phyloP scores from a whole-genome alignment of 192 early-diverging fungal species.

The Allomyces macrogynus region DNA sequence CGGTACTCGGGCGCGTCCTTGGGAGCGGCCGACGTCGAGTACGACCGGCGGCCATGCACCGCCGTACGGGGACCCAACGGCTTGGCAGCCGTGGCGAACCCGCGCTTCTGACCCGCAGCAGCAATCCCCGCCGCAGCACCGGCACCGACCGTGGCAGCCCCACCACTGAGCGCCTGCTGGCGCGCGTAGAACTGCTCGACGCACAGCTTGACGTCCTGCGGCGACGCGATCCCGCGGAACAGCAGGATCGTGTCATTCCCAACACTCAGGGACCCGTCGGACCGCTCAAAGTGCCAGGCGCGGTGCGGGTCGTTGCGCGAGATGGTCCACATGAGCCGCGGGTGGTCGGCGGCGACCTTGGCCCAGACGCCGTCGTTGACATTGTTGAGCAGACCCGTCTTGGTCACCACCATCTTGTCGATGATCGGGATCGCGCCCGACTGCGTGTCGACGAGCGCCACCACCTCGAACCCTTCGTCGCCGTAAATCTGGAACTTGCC shows the following conservation, averaged over 20 bases:
- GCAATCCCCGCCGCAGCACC: slow-evolving; percentile 5
- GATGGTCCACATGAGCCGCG: slow-evolving; percentile 63
- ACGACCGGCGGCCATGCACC: slow-evolving; percentile 21
- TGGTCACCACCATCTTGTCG: slow-evolving; percentile 78
- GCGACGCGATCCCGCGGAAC: slow-evolving; percentile 79
- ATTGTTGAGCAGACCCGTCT: slow-evolving; percentile 73
- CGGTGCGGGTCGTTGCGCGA: slow-evolving; percentile 53
- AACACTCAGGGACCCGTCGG: slow-evolving; percentile 62
- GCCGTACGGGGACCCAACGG: slow-evolving; percentile 1
- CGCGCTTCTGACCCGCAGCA: neutral
- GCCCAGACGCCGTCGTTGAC: slow-evolving; percentile 94
- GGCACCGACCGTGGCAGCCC: slow-evolving; percentile 10
- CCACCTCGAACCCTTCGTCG: slow-evolving; percentile 86
- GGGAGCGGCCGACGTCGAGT: slow-evolving; percentile 23
- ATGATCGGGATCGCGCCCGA: slow-evolving; percentile 37
- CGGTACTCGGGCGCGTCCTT: slow-evolving; percentile 6
- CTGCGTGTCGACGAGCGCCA: slow-evolving; percentile 52
- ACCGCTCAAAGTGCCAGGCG: slow-evolving; percentile 92
- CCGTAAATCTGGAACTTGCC: slow-evolving; percentile 54
- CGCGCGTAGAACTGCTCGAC: slow-evolving; percentile 30
- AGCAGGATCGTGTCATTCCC: slow-evolving; percentile 55
- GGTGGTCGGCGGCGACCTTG: slow-evolving; percentile 63
- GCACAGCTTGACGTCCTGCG: slow-evolving; percentile 49
- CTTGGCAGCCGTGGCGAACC: slow-evolving; percentile 7
- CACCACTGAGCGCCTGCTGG: slow-evolving; percentile 10